Conservation (phyloP, 805 yeast species). For the Kuraishia floccosa region DNA sequence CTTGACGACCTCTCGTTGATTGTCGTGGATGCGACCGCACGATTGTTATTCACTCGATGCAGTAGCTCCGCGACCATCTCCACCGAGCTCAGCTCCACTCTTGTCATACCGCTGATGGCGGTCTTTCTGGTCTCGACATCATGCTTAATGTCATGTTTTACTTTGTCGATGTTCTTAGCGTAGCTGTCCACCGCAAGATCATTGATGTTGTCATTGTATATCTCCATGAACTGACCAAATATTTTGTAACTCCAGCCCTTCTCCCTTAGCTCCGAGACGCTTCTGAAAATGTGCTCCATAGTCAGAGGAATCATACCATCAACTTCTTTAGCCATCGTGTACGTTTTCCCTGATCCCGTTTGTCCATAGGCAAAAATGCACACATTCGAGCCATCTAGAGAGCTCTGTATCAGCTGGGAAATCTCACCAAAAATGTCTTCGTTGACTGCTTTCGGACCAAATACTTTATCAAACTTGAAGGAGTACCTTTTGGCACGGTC, state of each 20-base stretch:
- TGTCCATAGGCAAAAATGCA: constrained; percentile 97
- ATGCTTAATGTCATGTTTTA: constrained; percentile 63
- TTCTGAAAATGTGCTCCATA: constrained; percentile 54
- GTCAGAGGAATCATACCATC: constrained; percentile 83
- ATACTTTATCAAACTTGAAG: constrained; percentile 74
- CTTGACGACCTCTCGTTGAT: constrained; percentile 82
- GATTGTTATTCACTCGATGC: constrained; percentile 40
- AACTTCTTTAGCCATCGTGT: constrained; percentile 63
- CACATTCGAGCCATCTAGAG: constrained; percentile 82
- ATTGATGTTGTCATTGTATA: constrained; percentile 72
- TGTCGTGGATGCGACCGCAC: constrained; percentile 75
- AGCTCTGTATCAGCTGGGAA: constrained; percentile 75
- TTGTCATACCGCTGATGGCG: constrained; percentile 45
- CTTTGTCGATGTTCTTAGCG: constrained; percentile 8
- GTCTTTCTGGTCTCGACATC: constrained; percentile 45
- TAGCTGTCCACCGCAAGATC: constrained; percentile 43
- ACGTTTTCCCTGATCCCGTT: constrained; percentile 92
- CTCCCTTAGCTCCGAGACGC: constrained; percentile 31
- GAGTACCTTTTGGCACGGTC: constrained; percentile 12
- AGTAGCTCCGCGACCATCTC: constrained; percentile 40
- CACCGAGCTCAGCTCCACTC: constrained; percentile 30
- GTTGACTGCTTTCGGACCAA: constrained; percentile 43
- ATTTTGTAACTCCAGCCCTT: constrained; percentile 56
- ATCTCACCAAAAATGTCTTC: constrained; percentile 69
- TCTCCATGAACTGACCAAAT: constrained; percentile 74